Evolutionary conservation across 129 eudicot species (phyloP).

Genomic region (Lactuca saligna): DNA sequence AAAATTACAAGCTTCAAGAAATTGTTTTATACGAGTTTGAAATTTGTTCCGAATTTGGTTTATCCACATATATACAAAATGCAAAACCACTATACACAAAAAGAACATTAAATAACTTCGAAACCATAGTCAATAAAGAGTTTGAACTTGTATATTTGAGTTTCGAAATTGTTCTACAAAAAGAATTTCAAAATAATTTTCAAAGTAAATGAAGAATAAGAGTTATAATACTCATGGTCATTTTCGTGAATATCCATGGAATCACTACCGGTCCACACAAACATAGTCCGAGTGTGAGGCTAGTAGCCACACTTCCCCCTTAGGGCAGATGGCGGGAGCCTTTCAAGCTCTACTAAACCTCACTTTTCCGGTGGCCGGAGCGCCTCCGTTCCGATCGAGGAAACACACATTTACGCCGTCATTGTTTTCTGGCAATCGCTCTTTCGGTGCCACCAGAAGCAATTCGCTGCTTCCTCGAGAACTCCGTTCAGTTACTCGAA

Average conservation of each 20-base stretch:
- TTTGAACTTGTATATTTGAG: no score
- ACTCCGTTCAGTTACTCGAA: slow-evolving; percentile 35
- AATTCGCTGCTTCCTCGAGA: slow-evolving; percentile 25
- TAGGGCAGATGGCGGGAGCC: slow-evolving; percentile 57
- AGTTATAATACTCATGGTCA: background rate
- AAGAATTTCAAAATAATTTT: no score
- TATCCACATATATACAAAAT: no score
- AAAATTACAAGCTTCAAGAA: no score
- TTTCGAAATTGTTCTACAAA: no score
- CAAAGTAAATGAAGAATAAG: no score
- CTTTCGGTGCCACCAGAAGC: slow-evolving; percentile 5
- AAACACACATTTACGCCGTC: slow-evolving; percentile 4
- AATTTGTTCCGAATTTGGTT: no score
- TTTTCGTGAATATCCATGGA: background rate
- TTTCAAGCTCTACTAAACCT: slow-evolving; percentile 37
- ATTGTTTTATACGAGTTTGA: no score
- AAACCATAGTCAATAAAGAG: no score
- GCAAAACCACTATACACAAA: no score
- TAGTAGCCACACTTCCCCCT: background rate
- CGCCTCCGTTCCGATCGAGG: slow-evolving; percentile 24
- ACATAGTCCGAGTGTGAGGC: slow-evolving; percentile 11
- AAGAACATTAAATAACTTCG: no score
- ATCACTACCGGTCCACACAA: slow-evolving; percentile 11
- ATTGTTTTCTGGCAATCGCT: slow-evolving; percentile 11
- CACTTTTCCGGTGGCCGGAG: slow-evolving; percentile 40